phyloP scores from a whole-genome alignment of 805 yeast genomes.

The Hanseniaspora valbyensis region DNA sequence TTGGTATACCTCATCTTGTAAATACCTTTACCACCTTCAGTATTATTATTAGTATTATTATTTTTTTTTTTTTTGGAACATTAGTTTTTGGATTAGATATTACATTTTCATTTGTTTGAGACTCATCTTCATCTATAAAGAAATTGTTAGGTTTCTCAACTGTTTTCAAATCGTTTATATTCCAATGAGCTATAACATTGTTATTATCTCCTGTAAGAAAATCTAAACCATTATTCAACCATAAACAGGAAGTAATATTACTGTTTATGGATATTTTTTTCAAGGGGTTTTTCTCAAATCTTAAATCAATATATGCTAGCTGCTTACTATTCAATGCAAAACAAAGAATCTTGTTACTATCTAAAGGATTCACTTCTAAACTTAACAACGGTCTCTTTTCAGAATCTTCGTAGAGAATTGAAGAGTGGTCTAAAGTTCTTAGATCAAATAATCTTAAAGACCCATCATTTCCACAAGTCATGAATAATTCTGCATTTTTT shows the following conservation, averaged over 20 bases:
- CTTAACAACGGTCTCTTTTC: slow-evolving; percentile 50
- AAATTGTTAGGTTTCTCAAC: not conserved
- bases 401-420: slow-evolving; percentile 77
- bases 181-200: slow-evolving; percentile 8
- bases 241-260: slow-evolving; percentile 3
- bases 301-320: slow-evolving; percentile 5
- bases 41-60: not conserved
- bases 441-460: slow-evolving; percentile 86
- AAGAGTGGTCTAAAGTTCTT: slow-evolving; percentile 80
- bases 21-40: not conserved
- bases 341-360: slow-evolving; percentile 46
- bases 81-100: not conserved
- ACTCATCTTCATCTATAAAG: not conserved
- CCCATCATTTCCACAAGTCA: slow-evolving; percentile 93
- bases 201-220: slow-evolving; percentile 7
- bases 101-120: too few species aligned
- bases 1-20: slow-evolving; percentile 6
- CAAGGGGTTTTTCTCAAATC: slow-evolving; percentile 11
- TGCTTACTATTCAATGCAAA: not conserved
- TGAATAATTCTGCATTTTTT: slow-evolving; percentile 43
- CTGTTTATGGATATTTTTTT: not conserved
- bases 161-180: slow-evolving; percentile 3
- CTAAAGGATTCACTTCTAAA: slow-evolving; percentile 65
- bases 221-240: slow-evolving; percentile 12
- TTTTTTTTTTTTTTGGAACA: too few species aligned